Conservation (phyloP, 2,329 filamentous ascomycete genomes). For the Pochonia chlamydosporia region DNA sequence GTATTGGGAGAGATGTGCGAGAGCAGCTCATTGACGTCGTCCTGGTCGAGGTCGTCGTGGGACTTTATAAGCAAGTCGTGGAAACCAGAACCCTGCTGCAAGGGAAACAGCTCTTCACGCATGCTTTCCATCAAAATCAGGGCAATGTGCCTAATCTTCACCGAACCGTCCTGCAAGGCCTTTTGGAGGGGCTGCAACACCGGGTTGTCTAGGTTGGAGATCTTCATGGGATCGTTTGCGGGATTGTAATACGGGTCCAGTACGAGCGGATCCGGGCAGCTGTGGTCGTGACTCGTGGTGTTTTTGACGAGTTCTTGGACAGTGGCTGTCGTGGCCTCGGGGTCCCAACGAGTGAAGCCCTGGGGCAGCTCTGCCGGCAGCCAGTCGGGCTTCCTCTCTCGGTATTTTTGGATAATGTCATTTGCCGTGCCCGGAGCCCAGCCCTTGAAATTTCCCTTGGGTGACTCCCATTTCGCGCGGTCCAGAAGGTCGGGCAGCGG, state of each 20-base stretch:
- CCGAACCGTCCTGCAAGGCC: conserved; percentile 21
- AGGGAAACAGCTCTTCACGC: conserved; percentile 37
- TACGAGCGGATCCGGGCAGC: conserved; percentile 5
- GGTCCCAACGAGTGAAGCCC: conserved; percentile 25
- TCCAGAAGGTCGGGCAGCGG: conserved; percentile 23
- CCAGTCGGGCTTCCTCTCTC: conserved; percentile 21
- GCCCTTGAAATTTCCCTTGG: conserved; percentile 24
- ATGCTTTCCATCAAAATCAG: conserved; percentile 38
- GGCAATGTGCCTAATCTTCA: conserved; percentile 34
- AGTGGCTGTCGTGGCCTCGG: conserved; percentile 14
- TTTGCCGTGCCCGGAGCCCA: conserved; percentile 24
- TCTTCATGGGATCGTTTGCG: conserved; percentile 30
- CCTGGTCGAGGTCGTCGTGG: conserved; percentile 22
- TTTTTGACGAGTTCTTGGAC: neutral
- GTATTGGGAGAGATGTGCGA: conserved; percentile 17
- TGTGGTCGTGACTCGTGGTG: neutral
- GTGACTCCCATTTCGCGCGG: conserved; percentile 18
- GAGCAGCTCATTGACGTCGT: conserved; percentile 14
- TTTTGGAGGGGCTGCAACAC: conserved; percentile 20
- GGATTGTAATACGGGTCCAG: conserved; percentile 24
- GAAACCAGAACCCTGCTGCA: conserved; percentile 31
- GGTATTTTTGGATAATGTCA: conserved; percentile 18
- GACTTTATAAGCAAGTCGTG: conserved; percentile 28
- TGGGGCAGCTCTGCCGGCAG: conserved; percentile 18
- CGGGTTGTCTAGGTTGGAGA: conserved; percentile 31